A percentile compares a stretch with the other conserved stretches of the same genome.
Conservation (phyloP, 129 eudicot genomes). For the Mikania micrantha region DNA sequence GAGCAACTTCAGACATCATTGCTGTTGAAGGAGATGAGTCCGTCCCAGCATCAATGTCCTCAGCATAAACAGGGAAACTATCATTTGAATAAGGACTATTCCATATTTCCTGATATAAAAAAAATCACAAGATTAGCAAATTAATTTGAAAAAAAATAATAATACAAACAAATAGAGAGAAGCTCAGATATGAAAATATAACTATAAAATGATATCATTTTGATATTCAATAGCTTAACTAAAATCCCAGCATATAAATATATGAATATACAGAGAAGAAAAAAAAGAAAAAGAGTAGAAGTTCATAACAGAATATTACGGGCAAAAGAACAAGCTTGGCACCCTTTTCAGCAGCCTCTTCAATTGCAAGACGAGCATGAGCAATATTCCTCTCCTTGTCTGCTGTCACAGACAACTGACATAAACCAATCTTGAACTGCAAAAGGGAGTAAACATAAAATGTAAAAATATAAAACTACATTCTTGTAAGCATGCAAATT, state of each 20-base stretch:
- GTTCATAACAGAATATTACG: constrained; percentile 31
- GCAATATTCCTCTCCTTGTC: constrained; percentile 78
- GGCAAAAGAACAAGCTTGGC: constrained; percentile 88
- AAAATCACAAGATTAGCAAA: constrained; percentile 1
- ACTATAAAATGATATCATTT: background rate
- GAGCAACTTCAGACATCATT: constrained; percentile 87
- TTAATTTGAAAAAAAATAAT: background rate
- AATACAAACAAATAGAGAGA: background rate
- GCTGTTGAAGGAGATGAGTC: constrained; percentile 85
- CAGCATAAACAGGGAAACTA: constrained; percentile 87
- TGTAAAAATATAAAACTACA: background rate
- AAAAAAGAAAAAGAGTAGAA: background rate
- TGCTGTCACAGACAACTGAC: constrained; percentile 82
- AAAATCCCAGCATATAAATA: background rate
- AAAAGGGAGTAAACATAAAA: constrained; percentile 6
- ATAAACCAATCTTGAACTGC: constrained; percentile 85
- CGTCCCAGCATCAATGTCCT: constrained; percentile 84
- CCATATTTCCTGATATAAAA: constrained; percentile 77
- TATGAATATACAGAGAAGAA: background rate
- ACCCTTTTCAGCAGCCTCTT: constrained; percentile 87
- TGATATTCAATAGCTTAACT: background rate
- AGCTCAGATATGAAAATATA: background rate
- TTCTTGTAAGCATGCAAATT: background rate
- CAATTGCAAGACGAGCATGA: constrained; percentile 64
- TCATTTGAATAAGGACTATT: constrained; percentile 93